phyloP scores from a whole-genome alignment of 331 rosid genomes.

The Acacia pycnantha region DNA sequence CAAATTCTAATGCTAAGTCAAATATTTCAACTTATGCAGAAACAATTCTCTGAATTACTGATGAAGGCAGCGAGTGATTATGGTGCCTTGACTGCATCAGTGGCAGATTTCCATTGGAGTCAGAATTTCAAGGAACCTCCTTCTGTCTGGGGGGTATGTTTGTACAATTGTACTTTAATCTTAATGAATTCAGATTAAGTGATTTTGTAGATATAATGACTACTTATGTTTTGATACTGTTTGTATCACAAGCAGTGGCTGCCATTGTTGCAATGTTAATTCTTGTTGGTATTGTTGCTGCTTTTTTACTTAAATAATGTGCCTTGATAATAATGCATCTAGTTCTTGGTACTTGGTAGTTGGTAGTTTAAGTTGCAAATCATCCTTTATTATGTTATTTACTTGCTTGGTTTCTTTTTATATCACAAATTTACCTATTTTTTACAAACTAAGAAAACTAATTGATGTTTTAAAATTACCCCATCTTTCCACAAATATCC shows the following conservation, averaged over 20 bases:
- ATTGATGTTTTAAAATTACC: neutral
- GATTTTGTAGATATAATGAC: neutral
- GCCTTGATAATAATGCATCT: neutral
- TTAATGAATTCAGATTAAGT: conserved; percentile 20
- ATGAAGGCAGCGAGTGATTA: conserved; percentile 99
- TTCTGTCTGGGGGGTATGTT: conserved; percentile 92
- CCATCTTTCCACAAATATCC: neutral
- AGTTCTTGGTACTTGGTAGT: neutral
- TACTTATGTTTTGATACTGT: neutral
- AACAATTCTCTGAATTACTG: conserved; percentile 89
- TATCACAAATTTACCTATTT: neutral
- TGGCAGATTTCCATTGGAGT: conserved; percentile 97
- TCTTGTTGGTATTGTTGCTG: neutral
- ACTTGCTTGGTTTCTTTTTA: neutral
- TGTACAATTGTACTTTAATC: conserved; percentile 26
- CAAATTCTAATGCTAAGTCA: conserved; percentile 17
- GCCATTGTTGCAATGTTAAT: neutral
- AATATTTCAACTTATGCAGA: conserved; percentile 54
- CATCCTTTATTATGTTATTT: neutral
- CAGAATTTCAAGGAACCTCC: conserved; percentile 96
- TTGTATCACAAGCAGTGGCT: neutral
- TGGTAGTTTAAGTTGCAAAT: neutral
- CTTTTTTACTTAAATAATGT: neutral
- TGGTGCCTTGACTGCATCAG: conserved; percentile 92
- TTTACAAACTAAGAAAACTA: neutral